These are phyloP conservation scores for Quercus ilex DNA, from an alignment of 306 rosid genomes.

Conservation along the genomic window DNA sequence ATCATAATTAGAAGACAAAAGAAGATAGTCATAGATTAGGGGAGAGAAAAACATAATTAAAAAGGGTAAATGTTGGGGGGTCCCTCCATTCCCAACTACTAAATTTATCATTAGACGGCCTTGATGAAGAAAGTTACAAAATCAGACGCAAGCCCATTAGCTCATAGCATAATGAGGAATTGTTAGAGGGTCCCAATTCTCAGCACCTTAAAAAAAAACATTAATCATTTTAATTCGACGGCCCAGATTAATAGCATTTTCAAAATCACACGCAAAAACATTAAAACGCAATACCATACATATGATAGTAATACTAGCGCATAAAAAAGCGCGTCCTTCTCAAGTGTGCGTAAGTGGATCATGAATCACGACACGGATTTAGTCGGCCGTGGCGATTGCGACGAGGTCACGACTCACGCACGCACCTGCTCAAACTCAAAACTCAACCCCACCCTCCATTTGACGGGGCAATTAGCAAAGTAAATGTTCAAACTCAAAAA, in stretches of 20 bases:
- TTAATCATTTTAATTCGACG: too few relatives aligned
- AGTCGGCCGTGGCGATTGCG: constrained; percentile 14
- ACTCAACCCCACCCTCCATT: constrained; percentile 10
- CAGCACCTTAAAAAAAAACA: too few relatives aligned
- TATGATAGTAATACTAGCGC: neutral
- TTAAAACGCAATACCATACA: too few relatives aligned
- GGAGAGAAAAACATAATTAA: too few relatives aligned
- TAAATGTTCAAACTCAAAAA: too few relatives aligned
- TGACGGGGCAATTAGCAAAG: constrained; percentile 34
- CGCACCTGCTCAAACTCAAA: constrained; percentile 10
- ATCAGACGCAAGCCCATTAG: neutral
- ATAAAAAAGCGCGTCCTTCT: constrained; percentile 3
- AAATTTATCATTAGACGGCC: neutral
- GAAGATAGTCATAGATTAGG: neutral
- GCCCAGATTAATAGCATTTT: too few relatives aligned
- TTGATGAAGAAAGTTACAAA: neutral
- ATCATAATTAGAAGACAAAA: too few relatives aligned
- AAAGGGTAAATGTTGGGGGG: neutral
- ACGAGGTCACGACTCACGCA: constrained; percentile 14
- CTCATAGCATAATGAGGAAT: too few relatives aligned
- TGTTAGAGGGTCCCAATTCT: too few relatives aligned
- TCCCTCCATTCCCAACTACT: neutral
- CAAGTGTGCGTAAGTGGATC: neutral
- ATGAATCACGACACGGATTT: neutral
- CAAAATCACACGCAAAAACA: neutral